A percentile compares a stretch with the other conserved stretches of the same genome.
These are phyloP conservation scores for Malassezia vespertilionis DNA, from an alignment of 1,284 basidiomycete genomes.

Conservation along the genomic window DNA sequence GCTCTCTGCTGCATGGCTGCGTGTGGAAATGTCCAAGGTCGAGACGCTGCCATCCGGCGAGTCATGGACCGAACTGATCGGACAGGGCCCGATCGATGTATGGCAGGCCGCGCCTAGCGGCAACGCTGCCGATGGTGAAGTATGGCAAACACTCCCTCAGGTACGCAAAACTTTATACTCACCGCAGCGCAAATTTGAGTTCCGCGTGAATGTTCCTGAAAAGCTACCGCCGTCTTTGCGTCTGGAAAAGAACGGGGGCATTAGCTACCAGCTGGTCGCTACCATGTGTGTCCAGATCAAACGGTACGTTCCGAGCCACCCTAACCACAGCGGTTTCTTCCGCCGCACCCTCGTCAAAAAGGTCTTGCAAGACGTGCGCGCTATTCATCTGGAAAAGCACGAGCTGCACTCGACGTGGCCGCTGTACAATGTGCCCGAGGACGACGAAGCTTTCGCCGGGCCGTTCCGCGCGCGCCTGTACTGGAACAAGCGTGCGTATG, in stretches of 20 bases:
- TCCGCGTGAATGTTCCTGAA: conserved; percentile 36
- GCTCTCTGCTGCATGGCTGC: conserved; percentile 39
- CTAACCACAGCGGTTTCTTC: conserved; percentile 30
- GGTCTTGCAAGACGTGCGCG: conserved; percentile 24
- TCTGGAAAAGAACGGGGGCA: conserved; percentile 37
- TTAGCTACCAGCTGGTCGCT: conserved; percentile 42
- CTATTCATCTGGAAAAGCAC: conserved; percentile 42
- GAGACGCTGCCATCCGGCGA: conserved; percentile 40
- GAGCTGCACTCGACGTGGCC: conserved; percentile 45
- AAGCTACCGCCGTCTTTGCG: conserved; percentile 37
- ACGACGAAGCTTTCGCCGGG: conserved; percentile 24
- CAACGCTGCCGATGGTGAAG: conserved; percentile 21
- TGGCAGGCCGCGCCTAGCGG: conserved; percentile 27
- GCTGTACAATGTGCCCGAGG: conserved; percentile 31
- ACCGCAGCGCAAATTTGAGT: conserved; percentile 19
- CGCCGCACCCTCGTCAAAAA: conserved; percentile 2
- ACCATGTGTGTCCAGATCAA: conserved; percentile 34
- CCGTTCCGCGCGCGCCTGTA: conserved; percentile 29
- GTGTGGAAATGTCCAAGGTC: conserved; percentile 43
- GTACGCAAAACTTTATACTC: background rate
- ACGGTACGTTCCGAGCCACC: conserved; percentile 29
- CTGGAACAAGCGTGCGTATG: conserved; percentile 32
- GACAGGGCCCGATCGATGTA: conserved; percentile 38
- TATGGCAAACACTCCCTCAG: conserved; percentile 26
- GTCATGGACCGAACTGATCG: conserved; percentile 44